phyloP scores from a whole-genome alignment of 441 rosid species.

The Francoa sonchifolia region DNA sequence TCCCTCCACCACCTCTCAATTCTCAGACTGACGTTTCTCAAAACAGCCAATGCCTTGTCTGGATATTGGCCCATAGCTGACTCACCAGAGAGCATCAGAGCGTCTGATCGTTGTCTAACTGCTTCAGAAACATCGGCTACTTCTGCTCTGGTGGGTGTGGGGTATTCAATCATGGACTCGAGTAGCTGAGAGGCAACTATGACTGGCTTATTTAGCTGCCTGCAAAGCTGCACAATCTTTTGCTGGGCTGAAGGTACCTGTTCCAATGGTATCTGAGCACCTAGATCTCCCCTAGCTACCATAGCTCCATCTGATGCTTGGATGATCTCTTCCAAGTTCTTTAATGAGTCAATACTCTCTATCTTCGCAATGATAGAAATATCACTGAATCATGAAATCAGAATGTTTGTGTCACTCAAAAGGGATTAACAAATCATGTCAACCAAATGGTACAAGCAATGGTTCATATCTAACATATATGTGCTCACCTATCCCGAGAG shows the following conservation, averaged over 20 bases:
- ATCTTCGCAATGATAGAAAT: slow-evolving; percentile 88
- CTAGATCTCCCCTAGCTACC: slow-evolving; percentile 98
- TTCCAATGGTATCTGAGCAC: slow-evolving; percentile 98
- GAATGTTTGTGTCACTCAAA: slow-evolving; percentile 2
- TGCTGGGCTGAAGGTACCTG: slow-evolving; percentile 96
- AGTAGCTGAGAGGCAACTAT: slow-evolving; percentile 92
- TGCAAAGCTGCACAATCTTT: slow-evolving; percentile 70
- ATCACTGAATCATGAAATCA: slow-evolving; percentile 37
- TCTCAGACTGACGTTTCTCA: slow-evolving; percentile 78
- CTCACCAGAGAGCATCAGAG: slow-evolving; percentile 96
- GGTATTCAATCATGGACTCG: slow-evolving; percentile 96
- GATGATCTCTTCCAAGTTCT: slow-evolving; percentile 80
- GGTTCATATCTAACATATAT: background rate
- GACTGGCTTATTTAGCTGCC: slow-evolving; percentile 83
- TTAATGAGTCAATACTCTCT: slow-evolving; percentile 88
- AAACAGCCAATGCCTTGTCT: slow-evolving; percentile 79
- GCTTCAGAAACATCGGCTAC: slow-evolving; percentile 99
- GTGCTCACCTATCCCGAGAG: slow-evolving; percentile 51
- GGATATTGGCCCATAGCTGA: slow-evolving; percentile 99
- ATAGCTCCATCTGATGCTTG: slow-evolving; percentile 97
- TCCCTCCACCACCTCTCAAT: slow-evolving; percentile 99
- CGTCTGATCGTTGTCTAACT: slow-evolving; percentile 91
- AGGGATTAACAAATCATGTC: background rate
- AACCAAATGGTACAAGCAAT: background rate
- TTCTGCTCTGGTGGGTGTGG: slow-evolving; percentile 98